Evolutionary conservation across 176 grass and related monocot species (phyloP).

Genomic region (Sorghum bicolor): Sorghum_bicolor_NCBIv3 NC_012870.2:73737501-73738000

Average conservation of each 20-base stretch:
- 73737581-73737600: constrained; percentile 78
- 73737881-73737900: constrained; percentile 48
- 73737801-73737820: constrained; percentile 71
- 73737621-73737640: constrained; percentile 80
- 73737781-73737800: constrained; percentile 66
- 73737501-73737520: neutral
- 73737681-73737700: constrained; percentile 75
- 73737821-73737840: constrained; percentile 77
- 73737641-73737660: constrained; percentile 82
- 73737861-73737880: constrained; percentile 74
- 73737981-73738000: constrained; percentile 62
- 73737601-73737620: constrained; percentile 73
- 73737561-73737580: constrained; percentile 84
- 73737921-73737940: constrained; percentile 83
- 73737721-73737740: constrained; percentile 71
- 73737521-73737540: constrained; percentile 68
- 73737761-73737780: constrained; percentile 35
- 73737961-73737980: constrained; percentile 61
- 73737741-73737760: constrained; percentile 84
- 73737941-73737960: constrained; percentile 81
- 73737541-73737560: constrained; percentile 57
- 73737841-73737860: constrained; percentile 47
- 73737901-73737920: constrained; percentile 35
- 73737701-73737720: constrained; percentile 81
- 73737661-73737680: constrained; percentile 75